Evolutionary conservation across 805 yeast species (phyloP).

Genomic region (Sporopachydermia quercuum): DNA sequence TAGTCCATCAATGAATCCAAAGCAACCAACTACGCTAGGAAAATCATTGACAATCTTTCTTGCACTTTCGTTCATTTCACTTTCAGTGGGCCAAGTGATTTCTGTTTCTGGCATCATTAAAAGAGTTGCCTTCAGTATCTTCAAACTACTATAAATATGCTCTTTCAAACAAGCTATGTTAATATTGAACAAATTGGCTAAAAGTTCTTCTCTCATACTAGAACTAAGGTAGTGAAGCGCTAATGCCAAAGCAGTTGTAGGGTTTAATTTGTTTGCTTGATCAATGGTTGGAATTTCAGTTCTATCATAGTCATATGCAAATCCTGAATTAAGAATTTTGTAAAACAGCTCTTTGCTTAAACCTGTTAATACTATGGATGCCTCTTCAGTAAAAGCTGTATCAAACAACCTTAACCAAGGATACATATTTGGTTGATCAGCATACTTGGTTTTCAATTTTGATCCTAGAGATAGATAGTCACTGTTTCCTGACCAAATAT

Average conservation of each 20-base stretch:
- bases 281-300: background rate
- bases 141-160: background rate
- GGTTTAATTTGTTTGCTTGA: background rate
- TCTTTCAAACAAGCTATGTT: background rate
- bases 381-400: background rate
- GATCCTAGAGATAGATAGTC: too few species aligned
- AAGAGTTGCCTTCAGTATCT: background rate
- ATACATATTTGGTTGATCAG: too few species aligned
- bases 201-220: background rate
- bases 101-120: background rate
- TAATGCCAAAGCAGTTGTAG: background rate
- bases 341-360: background rate
- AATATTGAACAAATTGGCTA: background rate
- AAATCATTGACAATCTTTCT: background rate
- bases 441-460: too few species aligned
- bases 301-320: background rate
- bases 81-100: background rate
- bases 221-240: background rate
- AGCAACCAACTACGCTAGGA: background rate
- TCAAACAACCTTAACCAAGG: background rate
- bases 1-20: constrained; percentile 1
- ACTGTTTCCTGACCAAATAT: too few species aligned
- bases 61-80: background rate
- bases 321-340: background rate
- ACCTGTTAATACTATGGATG: background rate